Percentiles rank a stretch among this genome's conserved stretches.
Evolutionary conservation across 2,329 filamentous ascomycete species (phyloP).

Genomic region (Pseudogymnoascus pannorum): DNA sequence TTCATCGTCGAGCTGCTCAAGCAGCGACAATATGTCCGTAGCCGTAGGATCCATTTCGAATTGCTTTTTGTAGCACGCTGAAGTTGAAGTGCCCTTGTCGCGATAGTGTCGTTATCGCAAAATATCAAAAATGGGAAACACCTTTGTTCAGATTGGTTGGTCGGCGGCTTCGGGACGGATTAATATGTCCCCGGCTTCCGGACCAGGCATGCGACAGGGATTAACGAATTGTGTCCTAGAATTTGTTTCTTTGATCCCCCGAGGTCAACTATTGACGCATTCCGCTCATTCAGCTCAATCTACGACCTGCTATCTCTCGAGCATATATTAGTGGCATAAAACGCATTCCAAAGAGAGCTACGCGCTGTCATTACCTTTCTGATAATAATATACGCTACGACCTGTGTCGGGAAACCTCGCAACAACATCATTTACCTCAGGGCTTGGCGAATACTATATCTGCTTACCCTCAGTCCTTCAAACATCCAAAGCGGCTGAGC

Average conservation of each 20-base stretch:
- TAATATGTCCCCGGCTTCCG: background rate
- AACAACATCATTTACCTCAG: constrained; percentile 5
- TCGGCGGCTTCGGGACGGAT: background rate
- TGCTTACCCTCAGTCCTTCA: background rate
- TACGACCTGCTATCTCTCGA: background rate
- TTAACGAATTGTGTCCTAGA: constrained; percentile 6
- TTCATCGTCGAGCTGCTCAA: constrained; percentile 58
- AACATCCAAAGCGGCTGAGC: constrained; percentile 9
- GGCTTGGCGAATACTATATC: constrained; percentile 4
- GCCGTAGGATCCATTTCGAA: constrained; percentile 34
- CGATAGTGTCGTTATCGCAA: constrained; percentile 8
- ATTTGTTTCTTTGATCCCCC: constrained; percentile 8
- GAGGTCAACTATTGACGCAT: constrained; percentile 6
- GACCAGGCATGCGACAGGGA: constrained; percentile 1
- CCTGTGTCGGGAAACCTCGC: constrained; percentile 2
- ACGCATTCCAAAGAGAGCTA: background rate
- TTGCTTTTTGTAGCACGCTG: background rate
- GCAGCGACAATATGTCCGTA: constrained; percentile 22
- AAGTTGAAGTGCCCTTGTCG: constrained; percentile 4
- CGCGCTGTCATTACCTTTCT: constrained; percentile 5
- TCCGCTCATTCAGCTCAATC: background rate
- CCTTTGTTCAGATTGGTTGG: constrained; percentile 6
- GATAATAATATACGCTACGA: background rate
- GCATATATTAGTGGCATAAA: constrained; percentile 3
- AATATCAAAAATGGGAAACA: constrained; percentile 5